Evolutionary conservation across 352 stramenopile species (phyloP), one percentile per base, ranked within the genome.

Genomic region (Peronospora destructor): DNA sequence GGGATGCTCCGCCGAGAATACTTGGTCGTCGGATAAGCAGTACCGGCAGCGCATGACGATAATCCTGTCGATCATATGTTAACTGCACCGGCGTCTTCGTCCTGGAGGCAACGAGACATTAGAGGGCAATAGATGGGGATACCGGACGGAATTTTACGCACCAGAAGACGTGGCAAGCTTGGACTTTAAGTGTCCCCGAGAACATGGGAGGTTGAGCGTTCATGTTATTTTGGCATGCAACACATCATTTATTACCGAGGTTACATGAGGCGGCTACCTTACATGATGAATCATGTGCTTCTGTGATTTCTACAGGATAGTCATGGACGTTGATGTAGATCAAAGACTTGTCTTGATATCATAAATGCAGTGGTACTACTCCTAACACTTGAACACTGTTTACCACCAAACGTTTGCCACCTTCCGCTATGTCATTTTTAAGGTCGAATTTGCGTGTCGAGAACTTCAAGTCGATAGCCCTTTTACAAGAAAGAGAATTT

Each of bases 161-260:
- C 61, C 61, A 70, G 40, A 70, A 45, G 17, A 56, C 25, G 26
- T 53, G 52, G 12, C 49, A 70, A 7, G 29, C 19, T 26, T 37
- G 56, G 35, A 66, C 52, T 63, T 64, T 60, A n/a, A 70, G 39
- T 12, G 56, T 70, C 34, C 56, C 57, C 11, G 61, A 63, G 44
- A 59, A 70, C 32, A 59, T 50, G 9, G 47, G 28, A 23, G 57
- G 56, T 10, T 49, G 51, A 10, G 47, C 36, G 45, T 66, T 43
- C 61, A 70, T 70, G 46, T 14, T 50, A 11, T 21, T 32, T 39
- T 56, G 35, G 1, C 40, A 14, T 26, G 23, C 23, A 3, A 26
- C 0, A 36, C 12, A 36, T 16, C 4, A 14, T 36, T 36, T 14
- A 35, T 35, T 12, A 29, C 12, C 14, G 1, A 30, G 13, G 19